Evolutionary conservation across 164 flowering plant species (phyloP), one percentile per base, ranked within the genome.

Genomic region (Piper longum): DNA sequence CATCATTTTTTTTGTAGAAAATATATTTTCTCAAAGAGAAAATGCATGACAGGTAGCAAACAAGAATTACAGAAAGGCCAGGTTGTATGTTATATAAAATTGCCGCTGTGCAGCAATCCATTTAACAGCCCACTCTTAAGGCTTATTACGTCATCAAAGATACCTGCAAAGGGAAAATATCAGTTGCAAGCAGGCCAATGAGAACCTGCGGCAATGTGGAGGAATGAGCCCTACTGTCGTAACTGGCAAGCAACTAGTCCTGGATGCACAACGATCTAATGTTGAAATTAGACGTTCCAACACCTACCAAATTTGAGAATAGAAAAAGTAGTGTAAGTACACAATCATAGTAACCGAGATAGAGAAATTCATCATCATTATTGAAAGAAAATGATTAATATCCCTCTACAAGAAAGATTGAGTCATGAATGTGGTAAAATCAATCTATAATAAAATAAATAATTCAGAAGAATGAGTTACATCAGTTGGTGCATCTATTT

Each of bases 211-310:
- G 69, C 95, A 95, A 66, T 95, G 95, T 11, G 71, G 56, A 70
- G 99, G 99, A 93, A 95, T 78, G 54, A 85, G 91, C 68, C 81
- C 91, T 44, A 91, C 96, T 19, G 88, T 87, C 71, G 85, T 87
- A 70, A 91, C 68, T 16, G 96, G 99, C 80, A 95, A 83, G 69
- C 83, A 78, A 78, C 85, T 80, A 60, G 96, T 91, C 26, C 99
- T 87, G 59, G 99, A 95, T 70, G 97, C 97, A 83, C 99, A 95
- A 7, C 85, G 90, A 70, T 95, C 99, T 69, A 95, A 73, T 59
- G 96, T 86, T 56, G 81, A 78, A 70, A 95, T 76, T 36, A 95
- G 75, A 58, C 96, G 82, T 58, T 80, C 78, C 66, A 95, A 57
- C 71, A 89, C 76, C 99, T 95, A 83, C 51, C 65, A 44, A 58